A percentile compares a stretch with the other conserved stretches of the same genome.
These are phyloP conservation scores for Penicillium brasilianum DNA, from an alignment of 2,329 filamentous ascomycete species.

Conservation along the genomic window DNA sequence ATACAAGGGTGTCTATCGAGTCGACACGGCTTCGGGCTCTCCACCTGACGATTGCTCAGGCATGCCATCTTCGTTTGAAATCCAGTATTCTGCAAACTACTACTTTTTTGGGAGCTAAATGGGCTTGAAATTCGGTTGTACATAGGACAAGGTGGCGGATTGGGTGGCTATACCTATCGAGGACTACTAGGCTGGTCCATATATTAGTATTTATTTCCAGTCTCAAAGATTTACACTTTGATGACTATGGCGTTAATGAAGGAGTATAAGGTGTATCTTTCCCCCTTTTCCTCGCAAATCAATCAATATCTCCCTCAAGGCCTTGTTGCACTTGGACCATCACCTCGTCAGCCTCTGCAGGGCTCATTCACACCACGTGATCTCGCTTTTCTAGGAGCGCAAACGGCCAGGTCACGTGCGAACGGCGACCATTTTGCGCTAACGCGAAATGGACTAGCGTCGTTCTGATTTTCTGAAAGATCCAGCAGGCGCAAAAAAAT, in stretches of 20 bases:
- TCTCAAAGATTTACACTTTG: constrained; percentile 3
- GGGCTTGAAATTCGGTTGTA: constrained; percentile 13
- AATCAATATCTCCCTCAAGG: no score
- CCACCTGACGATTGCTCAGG: constrained; percentile 75
- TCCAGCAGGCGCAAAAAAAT: constrained; percentile 47
- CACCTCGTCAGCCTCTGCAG: constrained; percentile 14
- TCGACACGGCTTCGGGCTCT: constrained; percentile 81
- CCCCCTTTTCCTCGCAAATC: not conserved
- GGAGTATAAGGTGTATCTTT: constrained; percentile 4
- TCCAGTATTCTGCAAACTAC: constrained; percentile 84
- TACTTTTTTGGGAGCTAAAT: constrained; percentile 58
- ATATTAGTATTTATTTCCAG: constrained; percentile 9
- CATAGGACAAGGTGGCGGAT: constrained; percentile 16
- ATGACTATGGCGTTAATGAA: constrained; percentile 4
- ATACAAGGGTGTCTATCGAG: constrained; percentile 78
- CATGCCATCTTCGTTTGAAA: constrained; percentile 66
- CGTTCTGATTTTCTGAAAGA: constrained; percentile 47
- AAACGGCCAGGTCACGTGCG: constrained; percentile 28
- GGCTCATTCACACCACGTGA: constrained; percentile 38
- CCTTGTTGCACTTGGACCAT: no score
- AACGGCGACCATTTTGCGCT: constrained; percentile 26
- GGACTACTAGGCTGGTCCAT: constrained; percentile 15
- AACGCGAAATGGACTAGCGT: constrained; percentile 36
- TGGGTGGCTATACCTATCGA: constrained; percentile 15
- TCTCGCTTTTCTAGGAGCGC: constrained; percentile 23